A percentile compares a stretch with the other conserved stretches of the same genome.
These are phyloP conservation scores for Podospora bellae-mahoneyi DNA, from an alignment of 495 filamentous ascomycete genomes.

Conservation along the genomic window DNA sequence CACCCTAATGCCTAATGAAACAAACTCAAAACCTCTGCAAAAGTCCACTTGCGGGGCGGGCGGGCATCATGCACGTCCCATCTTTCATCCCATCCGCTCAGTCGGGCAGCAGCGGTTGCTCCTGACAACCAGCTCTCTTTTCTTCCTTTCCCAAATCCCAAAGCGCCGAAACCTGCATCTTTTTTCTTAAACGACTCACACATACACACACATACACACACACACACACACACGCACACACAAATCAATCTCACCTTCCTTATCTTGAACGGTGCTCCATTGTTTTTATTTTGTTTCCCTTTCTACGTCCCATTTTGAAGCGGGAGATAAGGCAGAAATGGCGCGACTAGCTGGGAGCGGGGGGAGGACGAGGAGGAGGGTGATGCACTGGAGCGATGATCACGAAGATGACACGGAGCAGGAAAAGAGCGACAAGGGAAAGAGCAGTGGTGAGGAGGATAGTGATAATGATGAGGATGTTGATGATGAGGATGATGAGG, in stretches of 20 bases:
- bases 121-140: slow-evolving; percentile 3
- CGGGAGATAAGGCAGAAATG: slow-evolving; percentile 5
- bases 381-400: slow-evolving; percentile 4
- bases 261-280: not conserved
- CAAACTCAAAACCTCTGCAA: no score
- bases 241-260: not conserved
- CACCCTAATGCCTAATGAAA: not conserved
- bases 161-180: not conserved
- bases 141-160: not conserved
- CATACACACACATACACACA: no score
- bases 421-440: not conserved
- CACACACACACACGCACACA: no score
- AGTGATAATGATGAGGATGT: no score
- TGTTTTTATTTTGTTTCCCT: not conserved
- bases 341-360: slow-evolving; percentile 12
- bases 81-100: not conserved
- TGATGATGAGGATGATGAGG: not conserved
- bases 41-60: no score
- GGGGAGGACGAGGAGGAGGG: slow-evolving; percentile 1
- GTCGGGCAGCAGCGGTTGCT: not conserved
- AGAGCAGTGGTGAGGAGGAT: not conserved
- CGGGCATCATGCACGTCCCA: not conserved
- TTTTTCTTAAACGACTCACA: not conserved
- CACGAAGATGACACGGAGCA: not conserved
- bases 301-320: not conserved